A percentile compares a stretch with the other conserved stretches of the same genome.
Evolutionary conservation across 2,329 filamentous ascomycete species (phyloP).

Genomic region (Phialemonium atrogriseum): DNA sequence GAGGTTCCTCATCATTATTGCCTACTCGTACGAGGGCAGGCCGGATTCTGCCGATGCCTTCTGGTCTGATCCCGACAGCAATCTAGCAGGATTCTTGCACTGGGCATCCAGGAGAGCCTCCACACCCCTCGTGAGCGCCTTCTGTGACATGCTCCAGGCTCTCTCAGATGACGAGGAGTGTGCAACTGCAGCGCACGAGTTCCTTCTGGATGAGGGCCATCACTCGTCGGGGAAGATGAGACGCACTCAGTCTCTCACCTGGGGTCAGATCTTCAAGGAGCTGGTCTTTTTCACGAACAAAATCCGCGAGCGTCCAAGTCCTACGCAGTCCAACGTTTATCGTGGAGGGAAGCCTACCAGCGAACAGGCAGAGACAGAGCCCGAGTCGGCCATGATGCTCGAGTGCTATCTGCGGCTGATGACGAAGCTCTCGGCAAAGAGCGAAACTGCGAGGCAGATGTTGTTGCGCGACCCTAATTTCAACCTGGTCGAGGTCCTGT

Average conservation of each 20-base stretch:
- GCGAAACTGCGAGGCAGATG: slow-evolving; percentile 62
- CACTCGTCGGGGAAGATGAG: slow-evolving; percentile 70
- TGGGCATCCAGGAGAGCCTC: slow-evolving; percentile 96
- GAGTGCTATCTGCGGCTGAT: slow-evolving; percentile 89
- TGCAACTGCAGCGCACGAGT: slow-evolving; percentile 77
- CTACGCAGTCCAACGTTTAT: slow-evolving; percentile 43
- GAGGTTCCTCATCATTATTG: slow-evolving; percentile 83
- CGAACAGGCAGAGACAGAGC: slow-evolving; percentile 70
- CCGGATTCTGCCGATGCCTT: slow-evolving; percentile 80
- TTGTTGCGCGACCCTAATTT: slow-evolving; percentile 58
- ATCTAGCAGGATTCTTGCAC: slow-evolving; percentile 87
- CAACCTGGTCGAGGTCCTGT: slow-evolving; percentile 64
- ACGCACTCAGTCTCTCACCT: slow-evolving; percentile 77
- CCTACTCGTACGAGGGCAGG: slow-evolving; percentile 81
- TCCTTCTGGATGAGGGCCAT: slow-evolving; percentile 77
- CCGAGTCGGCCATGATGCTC: slow-evolving; percentile 93
- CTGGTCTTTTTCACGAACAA: slow-evolving; percentile 75
- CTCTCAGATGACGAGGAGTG: slow-evolving; percentile 77
- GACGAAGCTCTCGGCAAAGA: slow-evolving; percentile 71
- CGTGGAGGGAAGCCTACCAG: slow-evolving; percentile 52
- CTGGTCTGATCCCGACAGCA: slow-evolving; percentile 88
- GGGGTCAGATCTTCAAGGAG: slow-evolving; percentile 88
- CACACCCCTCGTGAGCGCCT: slow-evolving; percentile 90
- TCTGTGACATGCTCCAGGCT: slow-evolving; percentile 91
- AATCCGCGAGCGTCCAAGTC: slow-evolving; percentile 62